These are phyloP conservation scores for Cordyceps cateniannulata DNA, from an alignment of 2,329 filamentous ascomycete species.

Conservation along the genomic window DNA sequence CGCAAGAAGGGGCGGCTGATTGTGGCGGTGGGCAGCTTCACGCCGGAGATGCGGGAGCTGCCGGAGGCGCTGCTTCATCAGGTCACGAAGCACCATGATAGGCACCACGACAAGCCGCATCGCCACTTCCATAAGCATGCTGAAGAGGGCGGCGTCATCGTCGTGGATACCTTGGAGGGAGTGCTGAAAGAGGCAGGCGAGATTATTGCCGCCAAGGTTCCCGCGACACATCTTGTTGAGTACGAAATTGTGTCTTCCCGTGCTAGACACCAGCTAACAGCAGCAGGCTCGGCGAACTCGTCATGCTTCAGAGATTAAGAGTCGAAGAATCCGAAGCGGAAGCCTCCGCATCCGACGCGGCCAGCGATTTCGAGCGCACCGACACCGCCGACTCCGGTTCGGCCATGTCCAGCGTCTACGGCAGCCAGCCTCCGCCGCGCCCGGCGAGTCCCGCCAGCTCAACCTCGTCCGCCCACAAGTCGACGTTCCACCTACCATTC, in stretches of 20 bases:
- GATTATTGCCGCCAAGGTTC: slow-evolving; percentile 69
- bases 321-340: slow-evolving; percentile 33
- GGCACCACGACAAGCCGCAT: slow-evolving; percentile 33
- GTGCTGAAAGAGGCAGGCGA: slow-evolving; percentile 82
- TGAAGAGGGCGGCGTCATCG: slow-evolving; percentile 56
- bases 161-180: slow-evolving; percentile 72
- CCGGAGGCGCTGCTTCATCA: slow-evolving; percentile 69
- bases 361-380: slow-evolving; percentile 23
- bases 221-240: slow-evolving; percentile 74
- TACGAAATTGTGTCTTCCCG: too few species aligned
- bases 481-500: slow-evolving; percentile 27
- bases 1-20: slow-evolving; percentile 65
- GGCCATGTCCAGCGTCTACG: slow-evolving; percentile 36
- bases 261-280: slow-evolving; percentile 15
- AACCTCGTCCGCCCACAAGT: slow-evolving; percentile 26
- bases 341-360: slow-evolving; percentile 24
- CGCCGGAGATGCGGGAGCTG: slow-evolving; percentile 73
- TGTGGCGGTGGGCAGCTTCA: slow-evolving; percentile 63
- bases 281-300: slow-evolving; percentile 66
- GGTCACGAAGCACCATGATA: slow-evolving; percentile 42
- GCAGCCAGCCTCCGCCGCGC: slow-evolving; percentile 20
- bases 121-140: slow-evolving; percentile 63
- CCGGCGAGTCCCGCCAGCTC: slow-evolving; percentile 27
- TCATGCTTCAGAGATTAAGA: slow-evolving; percentile 48
- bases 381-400: slow-evolving; percentile 28